Evolutionary conservation across 495 filamentous ascomycete species (phyloP).

Genomic region (Darksidea phi): DNA sequence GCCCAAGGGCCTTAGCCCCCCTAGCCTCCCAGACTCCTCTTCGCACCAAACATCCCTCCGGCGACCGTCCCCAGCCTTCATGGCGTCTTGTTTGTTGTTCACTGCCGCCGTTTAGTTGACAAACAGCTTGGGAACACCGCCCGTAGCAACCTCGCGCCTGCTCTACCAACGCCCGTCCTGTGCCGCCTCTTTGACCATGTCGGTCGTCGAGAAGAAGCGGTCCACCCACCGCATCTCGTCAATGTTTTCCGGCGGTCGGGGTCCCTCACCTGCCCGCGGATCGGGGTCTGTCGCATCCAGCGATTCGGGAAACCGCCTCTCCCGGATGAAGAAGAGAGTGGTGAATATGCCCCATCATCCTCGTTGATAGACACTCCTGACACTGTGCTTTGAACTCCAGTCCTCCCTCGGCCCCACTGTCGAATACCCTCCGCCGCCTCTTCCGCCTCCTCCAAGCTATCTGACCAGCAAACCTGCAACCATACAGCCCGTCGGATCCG

Average conservation of each 20-base stretch:
- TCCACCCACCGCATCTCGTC: constrained; percentile 28
- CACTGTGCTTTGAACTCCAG: no score
- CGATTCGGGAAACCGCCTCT: constrained; percentile 13
- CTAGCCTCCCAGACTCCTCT: background rate
- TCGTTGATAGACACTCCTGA: no score
- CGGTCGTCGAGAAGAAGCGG: constrained; percentile 15
- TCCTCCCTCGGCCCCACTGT: background rate
- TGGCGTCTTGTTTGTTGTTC: constrained; percentile 18
- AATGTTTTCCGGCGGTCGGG: constrained; percentile 11
- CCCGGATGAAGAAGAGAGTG: constrained; percentile 13
- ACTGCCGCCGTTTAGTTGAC: background rate
- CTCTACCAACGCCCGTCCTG: background rate
- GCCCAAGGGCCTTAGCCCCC: background rate
- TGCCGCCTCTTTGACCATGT: no score
- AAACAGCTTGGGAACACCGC: background rate
- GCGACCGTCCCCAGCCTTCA: background rate
- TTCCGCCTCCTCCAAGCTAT: constrained; percentile 11
- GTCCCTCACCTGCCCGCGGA: constrained; percentile 2
- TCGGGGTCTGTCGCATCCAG: constrained; percentile 16
- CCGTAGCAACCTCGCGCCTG: background rate
- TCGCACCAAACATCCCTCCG: background rate
- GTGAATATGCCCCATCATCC: no score
- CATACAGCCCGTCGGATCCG: constrained; percentile 13
- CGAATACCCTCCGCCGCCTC: constrained; percentile 21
- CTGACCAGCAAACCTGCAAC: constrained; percentile 2